Evolutionary conservation across 23 red algal species (phyloP), one percentile per base, ranked within the genome.

Genomic region (Chondrus crispus): DNA sequence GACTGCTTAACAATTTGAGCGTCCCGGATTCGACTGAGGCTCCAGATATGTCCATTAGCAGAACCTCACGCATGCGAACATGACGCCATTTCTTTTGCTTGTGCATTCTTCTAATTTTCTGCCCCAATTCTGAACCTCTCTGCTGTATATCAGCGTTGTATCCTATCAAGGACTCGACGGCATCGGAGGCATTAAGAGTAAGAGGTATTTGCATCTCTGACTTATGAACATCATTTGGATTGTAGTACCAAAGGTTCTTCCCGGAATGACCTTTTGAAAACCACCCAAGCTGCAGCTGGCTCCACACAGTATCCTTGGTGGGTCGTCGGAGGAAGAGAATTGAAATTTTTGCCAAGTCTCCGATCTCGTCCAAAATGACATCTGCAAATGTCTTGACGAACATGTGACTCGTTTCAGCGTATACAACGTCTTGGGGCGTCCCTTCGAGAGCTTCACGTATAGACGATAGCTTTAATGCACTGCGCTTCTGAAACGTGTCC

Each of bases 341-440:
- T 46, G 93, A 81, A n/a, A 89, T 88, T 12, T 88, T 88, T 29
- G 93, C 93, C 24, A 37, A 74, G 50, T 72, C 85, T 38, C 54
- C 85, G n/a, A 95, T 41, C 11, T 44, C 38, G n/a, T 81, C 46
- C 30, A 95, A 83, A 42, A 95, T 76, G 44, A 82, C 85, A 64
- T 95, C 93, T 46, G 85, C 85, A 68, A 88, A 95, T 2, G 93
- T 95, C 75, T 88, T 88, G 42, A 95, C 75, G 51, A 95, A 95
- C 93, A 88, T 88, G 68, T 95, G 93, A 82, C 41, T 63, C 50
- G 93, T 95, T 62, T 95, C 93, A 12, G 93, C 85, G 45, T 95
- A 95, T 3, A 70, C 85, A 16, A 89, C 85, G 29, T 40, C 45
- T 33, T 74, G 85, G 29, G 64, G 9, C 37, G 85, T 84, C 28